Percentiles rank a stretch among this genome's conserved stretches.
Conservation (phyloP, 345 rosid genomes). For the Aquilaria sinensis region DNA sequence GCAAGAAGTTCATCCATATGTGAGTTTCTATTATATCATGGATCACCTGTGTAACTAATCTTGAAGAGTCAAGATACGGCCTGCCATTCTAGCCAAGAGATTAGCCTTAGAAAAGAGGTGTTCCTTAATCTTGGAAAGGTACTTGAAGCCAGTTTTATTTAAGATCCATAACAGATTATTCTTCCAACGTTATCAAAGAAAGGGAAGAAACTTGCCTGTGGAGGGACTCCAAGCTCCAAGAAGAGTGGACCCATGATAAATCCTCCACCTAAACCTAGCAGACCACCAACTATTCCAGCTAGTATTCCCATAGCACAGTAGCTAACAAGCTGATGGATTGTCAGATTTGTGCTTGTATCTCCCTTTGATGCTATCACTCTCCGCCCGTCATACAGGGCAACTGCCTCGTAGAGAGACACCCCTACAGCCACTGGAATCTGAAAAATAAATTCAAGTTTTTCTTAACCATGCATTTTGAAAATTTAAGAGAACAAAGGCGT, state of each 20-base stretch:
- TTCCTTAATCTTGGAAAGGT: too few species aligned
- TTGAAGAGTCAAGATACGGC: too few species aligned
- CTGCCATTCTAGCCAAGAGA: too few species aligned
- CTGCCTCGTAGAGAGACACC: constrained; percentile 58
- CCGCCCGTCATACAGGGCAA: constrained; percentile 56
- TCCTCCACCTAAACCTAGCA: constrained; percentile 81
- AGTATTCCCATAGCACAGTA: constrained; percentile 53
- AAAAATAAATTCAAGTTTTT: not conserved
- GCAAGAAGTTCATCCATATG: too few species aligned
- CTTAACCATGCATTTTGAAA: too few species aligned
- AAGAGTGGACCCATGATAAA: constrained; percentile 80
- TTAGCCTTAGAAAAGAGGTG: too few species aligned
- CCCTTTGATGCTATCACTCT: constrained; percentile 64
- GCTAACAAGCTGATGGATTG: constrained; percentile 38
- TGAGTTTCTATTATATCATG: too few species aligned
- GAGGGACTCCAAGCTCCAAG: constrained; percentile 68
- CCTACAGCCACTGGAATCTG: constrained; percentile 70
- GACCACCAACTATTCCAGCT: constrained; percentile 74
- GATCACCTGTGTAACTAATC: too few species aligned
- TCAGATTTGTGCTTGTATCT: constrained; percentile 27
- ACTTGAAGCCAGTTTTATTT: too few species aligned
- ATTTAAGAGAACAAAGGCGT: not conserved
- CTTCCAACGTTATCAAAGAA: not conserved
- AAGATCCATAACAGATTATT: not conserved
- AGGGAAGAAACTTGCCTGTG: constrained; percentile 38